Base-by-base conservation (phyloP, 768 basidiomycete genomes). In the Nidula microcarpa region DNA sequence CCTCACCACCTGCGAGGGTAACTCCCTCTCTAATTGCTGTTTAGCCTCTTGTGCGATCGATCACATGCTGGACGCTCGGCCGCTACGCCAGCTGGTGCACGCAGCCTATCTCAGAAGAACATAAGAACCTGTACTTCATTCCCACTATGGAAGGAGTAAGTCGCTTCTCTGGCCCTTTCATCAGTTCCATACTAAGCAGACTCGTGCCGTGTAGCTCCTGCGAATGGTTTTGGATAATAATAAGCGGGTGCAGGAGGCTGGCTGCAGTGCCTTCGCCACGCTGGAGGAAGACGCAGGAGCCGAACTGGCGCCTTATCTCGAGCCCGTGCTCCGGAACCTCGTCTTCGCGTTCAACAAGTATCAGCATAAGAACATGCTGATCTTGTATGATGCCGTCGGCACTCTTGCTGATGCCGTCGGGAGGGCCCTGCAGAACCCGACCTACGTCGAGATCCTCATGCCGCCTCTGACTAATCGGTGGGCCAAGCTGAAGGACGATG, bases 51-150 rank as follows among this genome's bases (percentile, higher is more conserved):
- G 92, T 99, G 7, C 87, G 97, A 53, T 98, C 97, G 2, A 99
- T 99, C 63, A 94, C 95, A 13, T 99, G 97, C 68, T 99, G 97
- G 97, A 98, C 96, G 0, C 79, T 99, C n/a, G 96, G 97, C 13
- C 87, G 97, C 49, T 99, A 99, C 70, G 93, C 96, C 33, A 93
- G 90, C 64, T 99, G 97, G 97, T 93, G 90, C 60, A 92, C 91
- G n/a, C 86, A 89, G 65, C 80, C 84, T 30, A 76, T 80, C 55
- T 87, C 88, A 3, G 88, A 91, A 52, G 93, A 94, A 49, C 94
- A 96, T 75, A 91, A 90, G 70, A 86, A 79, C 51, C 79, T 77
- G 52, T 98, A 88, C 73, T 99, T 99, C 66, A 87, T 98, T 33
- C 97, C 97, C 0, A 96, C 94, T 11, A 91, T 99, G 86, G 97